Conservation (phyloP, 176 grass and related monocot genomes). For the Musa beccarii region DNA sequence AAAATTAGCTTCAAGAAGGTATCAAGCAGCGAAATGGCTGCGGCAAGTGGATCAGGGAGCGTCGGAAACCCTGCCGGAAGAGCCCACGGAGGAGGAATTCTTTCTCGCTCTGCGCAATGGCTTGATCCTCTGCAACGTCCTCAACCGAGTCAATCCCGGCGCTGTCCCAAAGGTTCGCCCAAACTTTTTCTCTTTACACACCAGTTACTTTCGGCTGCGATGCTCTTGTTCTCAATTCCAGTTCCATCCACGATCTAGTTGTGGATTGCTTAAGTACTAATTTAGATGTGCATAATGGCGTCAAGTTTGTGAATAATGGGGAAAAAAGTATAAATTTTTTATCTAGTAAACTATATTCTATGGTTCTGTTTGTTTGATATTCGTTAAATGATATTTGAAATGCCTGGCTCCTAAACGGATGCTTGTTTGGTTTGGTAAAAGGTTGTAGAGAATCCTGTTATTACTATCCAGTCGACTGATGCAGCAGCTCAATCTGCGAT, state of each 20-base stretch:
- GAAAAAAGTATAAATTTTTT: background rate
- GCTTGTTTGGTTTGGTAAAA: constrained; percentile 1
- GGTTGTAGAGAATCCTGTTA: constrained; percentile 68
- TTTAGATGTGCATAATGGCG: background rate
- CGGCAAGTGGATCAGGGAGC: constrained; percentile 44
- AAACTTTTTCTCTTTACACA: background rate
- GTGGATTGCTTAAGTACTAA: background rate
- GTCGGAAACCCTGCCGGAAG: constrained; percentile 35
- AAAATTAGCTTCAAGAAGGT: constrained; percentile 45
- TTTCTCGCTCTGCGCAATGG: constrained; percentile 56
- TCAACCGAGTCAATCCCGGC: constrained; percentile 72
- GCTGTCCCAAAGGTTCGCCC: constrained; percentile 51
- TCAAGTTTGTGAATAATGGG: background rate
- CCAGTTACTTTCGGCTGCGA: background rate
- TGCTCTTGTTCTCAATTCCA: background rate
- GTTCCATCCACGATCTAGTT: background rate
- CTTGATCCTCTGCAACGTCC: constrained; percentile 66
- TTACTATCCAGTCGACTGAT: constrained; percentile 45
- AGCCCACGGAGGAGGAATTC: constrained; percentile 59
- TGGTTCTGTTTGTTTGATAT: too few species aligned
- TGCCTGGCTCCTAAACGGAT: background rate
- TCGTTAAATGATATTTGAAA: too few species aligned
- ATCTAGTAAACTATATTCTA: too few species aligned
- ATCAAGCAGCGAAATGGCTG: constrained; percentile 66
- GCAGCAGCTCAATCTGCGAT: constrained; percentile 74